These are phyloP conservation scores for Pyronema omphalodes DNA, from an alignment of 495 filamentous ascomycete species.

Conservation along the genomic window DNA sequence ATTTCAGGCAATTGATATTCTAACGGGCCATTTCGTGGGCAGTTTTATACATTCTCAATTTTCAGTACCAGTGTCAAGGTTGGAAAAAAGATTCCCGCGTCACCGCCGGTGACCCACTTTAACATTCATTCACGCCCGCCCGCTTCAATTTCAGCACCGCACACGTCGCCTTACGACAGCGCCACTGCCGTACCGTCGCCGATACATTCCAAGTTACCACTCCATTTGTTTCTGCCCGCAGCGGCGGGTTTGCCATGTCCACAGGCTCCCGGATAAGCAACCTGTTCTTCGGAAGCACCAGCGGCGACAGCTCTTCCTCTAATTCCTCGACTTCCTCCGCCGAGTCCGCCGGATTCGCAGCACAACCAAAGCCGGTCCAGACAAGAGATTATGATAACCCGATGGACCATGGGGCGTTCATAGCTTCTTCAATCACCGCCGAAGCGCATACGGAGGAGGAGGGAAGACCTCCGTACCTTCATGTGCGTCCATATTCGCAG, in stretches of 20 bases:
- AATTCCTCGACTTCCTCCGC: slow-evolving; percentile 15
- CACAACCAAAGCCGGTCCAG: neutral
- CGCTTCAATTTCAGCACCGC: neutral
- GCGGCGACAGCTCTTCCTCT: slow-evolving; percentile 5
- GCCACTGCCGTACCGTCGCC: neutral
- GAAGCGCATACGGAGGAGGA: slow-evolving; percentile 27
- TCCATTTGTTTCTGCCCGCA: slow-evolving; percentile 14
- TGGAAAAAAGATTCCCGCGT: slow-evolving; percentile 14
- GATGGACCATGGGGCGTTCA: slow-evolving; percentile 8
- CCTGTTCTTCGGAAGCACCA: slow-evolving; percentile 26
- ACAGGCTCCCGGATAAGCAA: slow-evolving; percentile 30
- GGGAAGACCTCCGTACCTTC: slow-evolving; percentile 41
- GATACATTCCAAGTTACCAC: neutral
- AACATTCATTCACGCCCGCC: neutral
- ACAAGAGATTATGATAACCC: neutral
- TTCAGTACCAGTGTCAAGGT: too few relatives aligned
- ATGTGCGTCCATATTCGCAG: slow-evolving; percentile 32
- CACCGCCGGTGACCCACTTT: neutral
- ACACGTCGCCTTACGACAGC: neutral
- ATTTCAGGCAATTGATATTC: too few relatives aligned
- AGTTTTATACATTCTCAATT: too few relatives aligned
- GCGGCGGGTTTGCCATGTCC: slow-evolving; percentile 32
- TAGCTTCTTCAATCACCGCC: slow-evolving; percentile 10
- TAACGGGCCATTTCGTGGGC: too few relatives aligned
- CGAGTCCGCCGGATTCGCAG: neutral